Base-by-base conservation (phyloP, 2,329 filamentous ascomycete species). In the Beauveria sp. region DNA sequence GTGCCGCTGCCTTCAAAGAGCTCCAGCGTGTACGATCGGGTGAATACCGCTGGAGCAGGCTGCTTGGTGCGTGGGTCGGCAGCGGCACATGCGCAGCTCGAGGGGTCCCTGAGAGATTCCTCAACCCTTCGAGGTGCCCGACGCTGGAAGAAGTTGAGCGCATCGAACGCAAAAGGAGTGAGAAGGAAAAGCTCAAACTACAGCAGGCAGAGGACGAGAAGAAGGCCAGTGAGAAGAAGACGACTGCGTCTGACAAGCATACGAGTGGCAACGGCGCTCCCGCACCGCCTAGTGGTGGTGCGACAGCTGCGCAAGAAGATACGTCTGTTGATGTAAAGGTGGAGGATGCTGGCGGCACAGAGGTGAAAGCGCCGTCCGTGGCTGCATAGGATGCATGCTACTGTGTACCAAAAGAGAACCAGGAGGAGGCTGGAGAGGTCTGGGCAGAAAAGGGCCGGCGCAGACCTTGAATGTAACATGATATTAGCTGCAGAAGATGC, bases 31-130 rank as follows among this genome's bases (percentile, higher is more conserved):
- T 96, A 16, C 76, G 85, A 58, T 83, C 80, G 1, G 89, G 91
- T 49, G 86, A 90, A 50, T 93, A 92, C 72, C 84, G 84, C 62
- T 99, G 91, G 90, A 96, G 92, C 71, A 80, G 80, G 34, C 79
- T 95, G 67, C 75, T 96, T 34, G 92, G 90, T 6, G 90, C 88
- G 18, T 99, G 93, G 83, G 88, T 93, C 5, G 93, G 93, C 0
- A 83, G 81, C 66, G 80, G 78, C 65, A 79, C 77, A 71, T 77
- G 75, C 67, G 85, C 90, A 0, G 90, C 89, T 9, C 81, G 80
- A 45, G 93, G 92, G 7, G 93, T 96, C 26, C 93, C 92, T 0
- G 86, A 85, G 62, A 83, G 91, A 57, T 98, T 96, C 71, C 64
- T 81, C 46, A 73, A 80, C 55, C 77, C 77, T 8, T 65, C 61